These are phyloP conservation scores for Patellifolia procumbens DNA, from an alignment of 179 eudicot species.

Conservation along the genomic window DNA sequence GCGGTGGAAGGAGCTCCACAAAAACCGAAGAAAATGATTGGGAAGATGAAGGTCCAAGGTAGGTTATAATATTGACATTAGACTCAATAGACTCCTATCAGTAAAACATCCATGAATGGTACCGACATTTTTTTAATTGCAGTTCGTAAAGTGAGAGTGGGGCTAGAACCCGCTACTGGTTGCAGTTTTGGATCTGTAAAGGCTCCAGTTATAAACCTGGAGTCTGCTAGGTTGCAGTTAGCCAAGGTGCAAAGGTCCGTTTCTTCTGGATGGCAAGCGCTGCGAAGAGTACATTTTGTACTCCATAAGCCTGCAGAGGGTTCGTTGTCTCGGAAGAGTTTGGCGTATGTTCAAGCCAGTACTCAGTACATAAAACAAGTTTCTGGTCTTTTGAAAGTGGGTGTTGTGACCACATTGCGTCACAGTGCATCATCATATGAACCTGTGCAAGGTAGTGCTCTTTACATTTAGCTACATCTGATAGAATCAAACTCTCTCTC, in stretches of 20 bases:
- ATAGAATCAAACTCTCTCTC: not conserved
- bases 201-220: slow-evolving; percentile 62
- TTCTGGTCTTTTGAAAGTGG: slow-evolving; percentile 81
- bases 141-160: slow-evolving; percentile 98
- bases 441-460: slow-evolving; percentile 67
- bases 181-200: slow-evolving; percentile 68
- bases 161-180: slow-evolving; percentile 87
- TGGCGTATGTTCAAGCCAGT: slow-evolving; percentile 91
- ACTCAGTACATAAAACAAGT: slow-evolving; percentile 85
- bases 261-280: slow-evolving; percentile 75
- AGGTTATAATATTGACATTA: slow-evolving; percentile 14
- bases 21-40: slow-evolving; percentile 90
- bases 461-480: slow-evolving; percentile 1
- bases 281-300: slow-evolving; percentile 61
- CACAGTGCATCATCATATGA: slow-evolving; percentile 77
- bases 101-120: slow-evolving; percentile 6
- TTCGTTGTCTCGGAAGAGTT: slow-evolving; percentile 71
- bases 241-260: slow-evolving; percentile 59
- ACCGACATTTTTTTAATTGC: slow-evolving; percentile 35
- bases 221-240: slow-evolving; percentile 50
- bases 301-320: slow-evolving; percentile 62
- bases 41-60: slow-evolving; percentile 99
- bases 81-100: not conserved
- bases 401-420: slow-evolving; percentile 75
- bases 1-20: slow-evolving; percentile 66